Evolutionary conservation across 148 eudicot genomes (phyloP).

Genomic region (Silene latifolia): DNA sequence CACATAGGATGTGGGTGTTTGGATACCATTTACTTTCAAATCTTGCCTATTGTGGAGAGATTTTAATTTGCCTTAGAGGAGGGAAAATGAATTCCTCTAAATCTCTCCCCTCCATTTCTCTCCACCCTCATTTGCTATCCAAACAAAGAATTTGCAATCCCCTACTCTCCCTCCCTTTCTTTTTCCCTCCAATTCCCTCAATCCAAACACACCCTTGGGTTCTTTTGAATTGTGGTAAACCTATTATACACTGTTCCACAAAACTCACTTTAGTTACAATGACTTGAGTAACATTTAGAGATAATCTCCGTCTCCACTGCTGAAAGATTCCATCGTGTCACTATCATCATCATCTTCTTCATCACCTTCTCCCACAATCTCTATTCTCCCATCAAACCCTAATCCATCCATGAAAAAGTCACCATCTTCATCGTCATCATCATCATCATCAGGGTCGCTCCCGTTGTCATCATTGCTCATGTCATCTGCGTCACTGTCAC

Average conservation of each 20-base stretch:
- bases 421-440: constrained; percentile 66
- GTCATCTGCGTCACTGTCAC: constrained; percentile 62
- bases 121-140: too few species aligned
- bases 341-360: constrained; percentile 66
- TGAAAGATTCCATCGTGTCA: constrained; percentile 51
- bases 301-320: constrained; percentile 76
- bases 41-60: too few species aligned
- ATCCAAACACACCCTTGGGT: too few species aligned
- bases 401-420: constrained; percentile 52
- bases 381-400: constrained; percentile 56
- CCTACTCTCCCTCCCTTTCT: too few species aligned
- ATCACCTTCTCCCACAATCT: constrained; percentile 73
- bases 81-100: too few species aligned
- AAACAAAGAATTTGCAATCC: too few species aligned
- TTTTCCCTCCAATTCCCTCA: too few species aligned
- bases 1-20: too few species aligned
- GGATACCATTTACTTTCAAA: too few species aligned
- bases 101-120: too few species aligned
- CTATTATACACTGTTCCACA: not conserved
- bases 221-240: not conserved
- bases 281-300: not conserved
- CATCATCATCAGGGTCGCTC: constrained; percentile 42
- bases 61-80: too few species aligned
- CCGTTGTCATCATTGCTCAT: constrained; percentile 53
- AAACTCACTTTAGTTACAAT: not conserved